Evolutionary conservation across 1,284 basidiomycete genomes (phyloP), one percentile per base, ranked within the genome.

Genomic region (Amylostereum areolatum): DNA sequence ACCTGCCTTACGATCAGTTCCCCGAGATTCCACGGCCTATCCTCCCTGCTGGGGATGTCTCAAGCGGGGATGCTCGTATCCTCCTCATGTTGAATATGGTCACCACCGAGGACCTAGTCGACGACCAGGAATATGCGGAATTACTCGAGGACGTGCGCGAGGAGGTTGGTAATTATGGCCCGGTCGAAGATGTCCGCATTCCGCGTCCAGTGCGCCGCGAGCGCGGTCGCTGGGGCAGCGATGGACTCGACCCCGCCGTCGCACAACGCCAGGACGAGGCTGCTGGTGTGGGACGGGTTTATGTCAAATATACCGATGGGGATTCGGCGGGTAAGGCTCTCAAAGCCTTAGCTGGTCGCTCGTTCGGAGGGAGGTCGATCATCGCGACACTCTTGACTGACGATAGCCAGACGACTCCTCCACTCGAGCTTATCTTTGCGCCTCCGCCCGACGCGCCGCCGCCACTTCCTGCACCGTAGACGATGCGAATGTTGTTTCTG

Each of bases 81-180:
- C 80, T 99, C 63, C 85, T 97, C 62, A 90, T 99, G 86, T 75
- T 99, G 62, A 99, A 99, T 78, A 99, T 99, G 97, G 94, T 99
- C 55, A 92, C 91, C 0, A 70, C 91, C 2, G 96, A 99, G 50
- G 96, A 99, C 64, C 79, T 99, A 48, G 69, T 80, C 28, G 87
- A 95, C 62, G 96, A 98, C 65, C 74, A 85, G 54, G 96, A 99
- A 62, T 99, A 97, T 64, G 81, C 81, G 18, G 96, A 99, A 59
- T 84, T 99, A 50, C 83, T 92, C 55, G 93, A 97, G 62, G 96
- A 99, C 65, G 85, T 99, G 62, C 89, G 89, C 59, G 91, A 96
- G 55, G 96, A 99, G 70, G 94, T 91, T 60, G 73, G 75, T 12
- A 88, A 81, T 61, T 94, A 87, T 63, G 95, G 95, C 12, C 62